Percentiles rank a stretch among this genome's conserved stretches.
phyloP scores from a whole-genome alignment of 1,284 basidiomycete genomes.

The Butyriboletus appendiculatus region DNA sequence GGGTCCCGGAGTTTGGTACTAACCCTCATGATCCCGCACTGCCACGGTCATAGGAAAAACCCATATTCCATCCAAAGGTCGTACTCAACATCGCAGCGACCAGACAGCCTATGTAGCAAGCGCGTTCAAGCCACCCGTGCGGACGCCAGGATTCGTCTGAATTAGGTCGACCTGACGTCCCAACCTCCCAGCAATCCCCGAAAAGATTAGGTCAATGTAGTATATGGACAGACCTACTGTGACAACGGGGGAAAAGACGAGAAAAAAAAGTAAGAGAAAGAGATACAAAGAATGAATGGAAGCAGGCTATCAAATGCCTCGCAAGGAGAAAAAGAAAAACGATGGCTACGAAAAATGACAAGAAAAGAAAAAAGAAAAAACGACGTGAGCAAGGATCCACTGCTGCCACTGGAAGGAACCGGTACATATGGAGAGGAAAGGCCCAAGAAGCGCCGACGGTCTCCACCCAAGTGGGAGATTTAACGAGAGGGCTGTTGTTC shows the following conservation, averaged over 20 bases:
- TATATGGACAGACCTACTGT: constrained; percentile 33
- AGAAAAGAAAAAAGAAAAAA: not conserved
- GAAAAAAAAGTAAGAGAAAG: not conserved
- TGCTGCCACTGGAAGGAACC: not conserved
- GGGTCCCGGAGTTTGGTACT: no score
- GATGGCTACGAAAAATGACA: constrained; percentile 6
- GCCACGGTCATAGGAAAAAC: no score
- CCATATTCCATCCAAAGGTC: no score
- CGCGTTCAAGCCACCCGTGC: no score
- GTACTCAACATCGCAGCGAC: no score
- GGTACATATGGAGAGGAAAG: constrained; percentile 5
- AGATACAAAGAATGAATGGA: constrained; percentile 6
- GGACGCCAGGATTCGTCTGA: no score
- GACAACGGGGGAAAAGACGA: constrained; percentile 15
- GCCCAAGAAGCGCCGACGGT: not conserved
- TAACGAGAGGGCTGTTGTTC: constrained; percentile 22
- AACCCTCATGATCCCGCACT: no score
- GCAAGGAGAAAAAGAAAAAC: not conserved
- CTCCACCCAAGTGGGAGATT: constrained; percentile 8
- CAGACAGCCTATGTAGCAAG: no score
- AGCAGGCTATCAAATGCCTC: constrained; percentile 12
- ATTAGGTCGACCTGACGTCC: not conserved
- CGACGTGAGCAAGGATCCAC: constrained; percentile 11
- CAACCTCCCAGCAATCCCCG: not conserved
- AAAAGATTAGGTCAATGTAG: constrained; percentile 29